phyloP scores from a whole-genome alignment of 495 filamentous ascomycete genomes.

The Penicillium pancosmium region DNA sequence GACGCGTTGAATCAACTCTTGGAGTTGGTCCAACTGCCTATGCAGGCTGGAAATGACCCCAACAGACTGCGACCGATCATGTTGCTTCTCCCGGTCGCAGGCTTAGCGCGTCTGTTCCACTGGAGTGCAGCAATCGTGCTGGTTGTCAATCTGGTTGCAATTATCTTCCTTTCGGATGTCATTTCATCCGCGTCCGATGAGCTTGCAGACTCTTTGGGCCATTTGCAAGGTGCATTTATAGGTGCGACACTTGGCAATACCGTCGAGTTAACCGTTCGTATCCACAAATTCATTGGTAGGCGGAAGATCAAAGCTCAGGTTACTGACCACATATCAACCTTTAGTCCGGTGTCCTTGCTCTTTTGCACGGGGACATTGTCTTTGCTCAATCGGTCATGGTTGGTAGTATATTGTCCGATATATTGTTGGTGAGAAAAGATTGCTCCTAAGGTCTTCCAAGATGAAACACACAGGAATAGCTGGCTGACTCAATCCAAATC shows the following conservation, averaged over 20 bases:
- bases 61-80: slow-evolving; percentile 5
- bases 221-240: slow-evolving; percentile 25
- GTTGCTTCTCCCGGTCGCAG: slow-evolving; percentile 22
- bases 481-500: not conserved
- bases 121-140: slow-evolving; percentile 23
- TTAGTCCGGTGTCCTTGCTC: slow-evolving; percentile 23
- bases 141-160: slow-evolving; percentile 25
- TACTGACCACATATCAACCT: not conserved
- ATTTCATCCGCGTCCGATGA: slow-evolving; percentile 22
- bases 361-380: slow-evolving; percentile 18
- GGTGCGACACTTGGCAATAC: slow-evolving; percentile 32
- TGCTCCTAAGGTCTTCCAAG: not conserved
- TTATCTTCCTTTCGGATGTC: slow-evolving; percentile 23
- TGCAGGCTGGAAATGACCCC: slow-evolving; percentile 1
- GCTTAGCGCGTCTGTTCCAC: slow-evolving; percentile 14
- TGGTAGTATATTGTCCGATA: slow-evolving; percentile 30
- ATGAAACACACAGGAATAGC: not conserved
- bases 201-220: slow-evolving; percentile 19
- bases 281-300: not conserved
- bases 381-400: slow-evolving; percentile 31
- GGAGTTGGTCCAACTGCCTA: slow-evolving; percentile 5
- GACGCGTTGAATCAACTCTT: slow-evolving; percentile 4
- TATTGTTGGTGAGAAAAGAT: slow-evolving; percentile 36
- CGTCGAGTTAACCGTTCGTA: slow-evolving; percentile 26
- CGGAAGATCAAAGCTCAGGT: not conserved